Evolutionary conservation across 108 stramenopile genomes (phyloP).

Genomic region (Pseudonitzschia delicatissima): DNA sequence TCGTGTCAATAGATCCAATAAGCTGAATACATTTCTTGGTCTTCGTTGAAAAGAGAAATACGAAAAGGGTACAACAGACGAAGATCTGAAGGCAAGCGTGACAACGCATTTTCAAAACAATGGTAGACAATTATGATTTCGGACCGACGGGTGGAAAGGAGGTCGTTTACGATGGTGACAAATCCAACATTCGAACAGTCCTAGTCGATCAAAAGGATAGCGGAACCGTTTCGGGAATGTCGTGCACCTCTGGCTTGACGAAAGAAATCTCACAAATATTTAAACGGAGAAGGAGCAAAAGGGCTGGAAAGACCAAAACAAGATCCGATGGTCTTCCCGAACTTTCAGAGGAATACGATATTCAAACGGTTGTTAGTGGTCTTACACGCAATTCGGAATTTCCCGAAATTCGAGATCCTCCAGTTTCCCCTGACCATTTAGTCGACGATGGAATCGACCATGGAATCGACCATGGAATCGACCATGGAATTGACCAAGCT

Average conservation of each 20-base stretch:
- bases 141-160: too few species aligned
- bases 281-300: not conserved
- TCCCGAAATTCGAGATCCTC: not conserved
- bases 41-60: too few species aligned
- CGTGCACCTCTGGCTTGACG: not conserved
- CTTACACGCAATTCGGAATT: slow-evolving; percentile 10
- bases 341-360: slow-evolving; percentile 14
- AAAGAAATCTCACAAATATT: not conserved
- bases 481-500: not conserved
- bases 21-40: too few species aligned
- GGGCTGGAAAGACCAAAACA: not conserved
- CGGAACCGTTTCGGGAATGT: not conserved
- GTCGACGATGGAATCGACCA: not conserved
- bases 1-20: too few species aligned
- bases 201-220: not conserved
- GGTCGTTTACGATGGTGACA: too few species aligned
- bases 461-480: not conserved
- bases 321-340: not conserved
- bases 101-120: too few species aligned
- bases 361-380: slow-evolving; percentile 4
- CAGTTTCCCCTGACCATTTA: not conserved
- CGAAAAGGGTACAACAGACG: too few species aligned
- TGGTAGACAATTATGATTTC: too few species aligned
- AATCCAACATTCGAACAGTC: not conserved
- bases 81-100: too few species aligned